Conservation (phyloP, 179 eudicot species). For the Spinacia oleracea region DNA sequence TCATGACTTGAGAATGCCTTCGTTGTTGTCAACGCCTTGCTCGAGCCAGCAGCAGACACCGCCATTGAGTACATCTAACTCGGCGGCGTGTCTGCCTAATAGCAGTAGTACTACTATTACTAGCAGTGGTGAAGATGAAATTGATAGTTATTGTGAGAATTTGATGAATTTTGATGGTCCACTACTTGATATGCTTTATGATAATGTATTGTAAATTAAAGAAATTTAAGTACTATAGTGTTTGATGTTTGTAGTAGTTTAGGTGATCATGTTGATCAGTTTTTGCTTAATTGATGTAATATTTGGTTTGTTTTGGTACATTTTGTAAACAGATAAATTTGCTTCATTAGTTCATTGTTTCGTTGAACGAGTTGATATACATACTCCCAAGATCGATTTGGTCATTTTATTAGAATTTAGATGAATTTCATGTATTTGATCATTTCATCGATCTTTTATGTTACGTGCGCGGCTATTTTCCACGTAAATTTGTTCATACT, state of each 20-base stretch:
- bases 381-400: no score
- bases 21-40: constrained; percentile 51
- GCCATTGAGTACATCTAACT: constrained; percentile 49
- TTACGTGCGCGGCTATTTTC: no score
- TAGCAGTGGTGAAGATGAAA: constrained; percentile 62
- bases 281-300: constrained; percentile 22
- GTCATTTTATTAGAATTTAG: no score
- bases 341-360: not conserved
- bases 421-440: no score
- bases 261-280: not conserved
- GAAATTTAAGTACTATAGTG: no score
- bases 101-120: constrained; percentile 27
- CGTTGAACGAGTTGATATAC: not conserved
- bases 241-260: not conserved
- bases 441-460: no score
- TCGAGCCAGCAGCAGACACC: constrained; percentile 52
- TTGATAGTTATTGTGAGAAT: constrained; percentile 64
- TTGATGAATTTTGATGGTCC: constrained; percentile 60
- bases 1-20: constrained; percentile 35
- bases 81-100: constrained; percentile 35
- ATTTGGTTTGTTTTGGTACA: constrained; percentile 6
- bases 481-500: no score
- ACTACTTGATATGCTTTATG: constrained; percentile 45
- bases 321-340: constrained; percentile 8
- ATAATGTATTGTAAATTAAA: constrained; percentile 20